Evolutionary conservation across 2,329 filamentous ascomycete species (phyloP).

Genomic region (Ceratocystis huliohia): DNA sequence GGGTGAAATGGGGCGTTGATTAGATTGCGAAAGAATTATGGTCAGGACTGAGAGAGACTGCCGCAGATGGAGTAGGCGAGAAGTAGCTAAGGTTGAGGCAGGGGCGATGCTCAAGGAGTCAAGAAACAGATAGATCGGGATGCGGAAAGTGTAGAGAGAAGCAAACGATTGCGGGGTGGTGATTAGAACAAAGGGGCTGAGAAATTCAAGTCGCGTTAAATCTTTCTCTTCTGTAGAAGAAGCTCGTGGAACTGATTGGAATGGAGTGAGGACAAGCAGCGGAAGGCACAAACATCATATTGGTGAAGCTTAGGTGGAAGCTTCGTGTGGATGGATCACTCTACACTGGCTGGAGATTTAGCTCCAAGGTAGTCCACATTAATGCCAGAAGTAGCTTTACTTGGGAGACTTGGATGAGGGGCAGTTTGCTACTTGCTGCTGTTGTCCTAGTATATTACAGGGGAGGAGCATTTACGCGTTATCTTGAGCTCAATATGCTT

Average conservation of each 20-base stretch:
- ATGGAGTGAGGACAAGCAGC: background rate
- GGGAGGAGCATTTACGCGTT: no score
- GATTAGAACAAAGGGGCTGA: background rate
- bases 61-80: background rate
- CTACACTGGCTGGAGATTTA: background rate
- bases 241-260: background rate
- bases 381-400: no score
- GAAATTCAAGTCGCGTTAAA: background rate
- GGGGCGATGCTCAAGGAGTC: background rate
- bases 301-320: background rate
- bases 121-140: background rate
- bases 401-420: no score
- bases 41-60: background rate
- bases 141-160: background rate
- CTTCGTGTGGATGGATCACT: background rate
- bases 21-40: background rate
- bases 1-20: background rate
- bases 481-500: no score
- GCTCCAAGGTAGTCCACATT: no score
- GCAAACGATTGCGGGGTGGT: background rate
- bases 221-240: background rate
- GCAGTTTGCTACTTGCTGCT: no score
- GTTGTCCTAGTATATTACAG: no score
- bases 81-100: slow-evolving; percentile 2
- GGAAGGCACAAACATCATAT: background rate